Evolutionary conservation across 2,329 filamentous ascomycete genomes (phyloP).

Genomic region (Neonectria coccinea): DNA sequence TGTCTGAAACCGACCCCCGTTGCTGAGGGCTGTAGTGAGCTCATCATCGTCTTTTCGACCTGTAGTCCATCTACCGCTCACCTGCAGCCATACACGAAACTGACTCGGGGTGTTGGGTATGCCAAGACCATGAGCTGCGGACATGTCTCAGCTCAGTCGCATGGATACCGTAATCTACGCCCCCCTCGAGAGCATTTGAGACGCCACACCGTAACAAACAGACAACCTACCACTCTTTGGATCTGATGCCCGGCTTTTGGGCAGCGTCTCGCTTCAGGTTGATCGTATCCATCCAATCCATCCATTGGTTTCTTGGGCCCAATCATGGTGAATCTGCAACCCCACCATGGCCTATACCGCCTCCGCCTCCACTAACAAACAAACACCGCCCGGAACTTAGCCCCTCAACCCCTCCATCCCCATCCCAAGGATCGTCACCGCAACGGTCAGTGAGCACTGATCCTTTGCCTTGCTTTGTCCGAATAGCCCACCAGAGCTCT

Average conservation of each 20-base stretch:
- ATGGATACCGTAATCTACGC: conserved; percentile 6
- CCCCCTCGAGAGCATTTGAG: not conserved
- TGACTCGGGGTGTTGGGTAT: not conserved
- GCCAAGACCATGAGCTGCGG: not conserved
- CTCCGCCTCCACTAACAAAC: conserved; percentile 26
- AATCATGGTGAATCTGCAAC: conserved; percentile 19
- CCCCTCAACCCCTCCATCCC: conserved; percentile 44
- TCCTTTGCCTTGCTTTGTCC: not conserved
- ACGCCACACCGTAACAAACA: conserved; percentile 17
- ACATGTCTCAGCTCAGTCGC: conserved; percentile 3
- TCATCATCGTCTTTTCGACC: conserved; percentile 3
- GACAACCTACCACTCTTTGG: not conserved
- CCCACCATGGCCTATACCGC: conserved; percentile 13
- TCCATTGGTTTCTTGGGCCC: conserved; percentile 7
- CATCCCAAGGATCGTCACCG: conserved; percentile 46
- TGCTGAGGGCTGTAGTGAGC: conserved; percentile 15
- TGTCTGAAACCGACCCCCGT: conserved; percentile 20
- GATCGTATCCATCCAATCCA: conserved; percentile 8
- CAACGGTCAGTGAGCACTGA: conserved; percentile 26
- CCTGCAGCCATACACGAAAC: not conserved
- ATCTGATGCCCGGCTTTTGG: not conserved
- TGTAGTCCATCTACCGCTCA: not conserved
- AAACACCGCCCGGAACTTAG: conserved; percentile 41
- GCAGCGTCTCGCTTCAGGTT: conserved; percentile 6
- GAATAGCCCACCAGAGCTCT: conserved; percentile 32